phyloP scores from a whole-genome alignment of 1,284 basidiomycete genomes.

The Cronartium quercuum region DNA sequence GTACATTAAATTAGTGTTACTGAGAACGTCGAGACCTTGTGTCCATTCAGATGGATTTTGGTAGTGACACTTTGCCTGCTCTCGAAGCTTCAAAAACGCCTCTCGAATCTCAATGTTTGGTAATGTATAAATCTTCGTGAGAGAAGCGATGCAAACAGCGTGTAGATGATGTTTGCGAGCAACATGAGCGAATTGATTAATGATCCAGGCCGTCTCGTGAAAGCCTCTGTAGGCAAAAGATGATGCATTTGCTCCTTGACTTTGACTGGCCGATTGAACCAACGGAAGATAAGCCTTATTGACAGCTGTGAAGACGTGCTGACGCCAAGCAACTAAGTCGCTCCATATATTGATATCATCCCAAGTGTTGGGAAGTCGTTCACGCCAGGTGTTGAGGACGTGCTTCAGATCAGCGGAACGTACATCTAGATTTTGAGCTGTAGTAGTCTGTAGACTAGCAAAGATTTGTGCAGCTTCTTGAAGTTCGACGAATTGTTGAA shows the following conservation, averaged over 20 bases:
- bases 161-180: slow-evolving; percentile 93
- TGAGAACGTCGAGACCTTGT: slow-evolving; percentile 94
- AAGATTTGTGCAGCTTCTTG: slow-evolving; percentile 90
- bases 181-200: slow-evolving; percentile 99
- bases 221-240: slow-evolving; percentile 97
- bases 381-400: slow-evolving; percentile 93
- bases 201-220: slow-evolving; percentile 99
- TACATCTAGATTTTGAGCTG: slow-evolving; percentile 81
- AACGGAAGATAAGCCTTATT: slow-evolving; percentile 94
- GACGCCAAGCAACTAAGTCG: slow-evolving; percentile 94
- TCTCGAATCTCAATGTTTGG: slow-evolving; percentile 99
- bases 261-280: slow-evolving; percentile 55
- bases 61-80: slow-evolving; percentile 98
- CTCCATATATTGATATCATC: slow-evolving; percentile 99
- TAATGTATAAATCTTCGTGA: slow-evolving; percentile 96
- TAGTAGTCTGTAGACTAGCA: slow-evolving; percentile 79
- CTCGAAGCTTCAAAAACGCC: slow-evolving; percentile 95
- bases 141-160: slow-evolving; percentile 88
- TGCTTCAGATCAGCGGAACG: slow-evolving; percentile 92
- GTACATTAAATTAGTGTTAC: slow-evolving; percentile 98
- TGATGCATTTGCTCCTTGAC: slow-evolving; percentile 56
- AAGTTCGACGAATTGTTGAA: slow-evolving; percentile 98
- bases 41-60: slow-evolving; percentile 89
- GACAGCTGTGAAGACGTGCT: slow-evolving; percentile 83
- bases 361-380: slow-evolving; percentile 88